Evolutionary conservation across 1,139 yeast genomes (phyloP).

Genomic region (Suhomyces bribrorum): DNA sequence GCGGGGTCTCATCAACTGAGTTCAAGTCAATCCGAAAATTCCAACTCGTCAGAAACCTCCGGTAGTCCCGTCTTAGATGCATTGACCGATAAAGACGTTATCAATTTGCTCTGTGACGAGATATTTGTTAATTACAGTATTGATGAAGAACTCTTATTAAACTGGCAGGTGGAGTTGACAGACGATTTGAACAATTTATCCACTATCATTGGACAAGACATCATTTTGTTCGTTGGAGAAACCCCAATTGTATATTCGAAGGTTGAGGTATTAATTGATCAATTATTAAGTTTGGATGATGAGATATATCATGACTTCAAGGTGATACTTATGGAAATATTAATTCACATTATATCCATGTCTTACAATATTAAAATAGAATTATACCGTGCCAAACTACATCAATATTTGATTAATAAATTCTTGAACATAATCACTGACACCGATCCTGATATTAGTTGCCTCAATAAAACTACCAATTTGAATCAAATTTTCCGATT

Average conservation of each 20-base stretch:
- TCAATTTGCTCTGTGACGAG: conserved; percentile 23
- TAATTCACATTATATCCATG: conserved; percentile 25
- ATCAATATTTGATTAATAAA: conserved; percentile 23
- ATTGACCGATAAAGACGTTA: conserved; percentile 11
- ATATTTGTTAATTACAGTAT: conserved; percentile 29
- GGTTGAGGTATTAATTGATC: conserved; percentile 18
- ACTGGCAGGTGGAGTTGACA: conserved; percentile 42
- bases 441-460: neutral
- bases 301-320: conserved; percentile 33
- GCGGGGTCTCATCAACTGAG: neutral
- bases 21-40: neutral
- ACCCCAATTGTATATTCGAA: conserved; percentile 3
- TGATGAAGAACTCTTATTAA: conserved; percentile 29
- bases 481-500: conserved; percentile 27
- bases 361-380: conserved; percentile 31
- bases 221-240: conserved; percentile 17
- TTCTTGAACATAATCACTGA: conserved; percentile 14
- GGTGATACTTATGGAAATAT: conserved; percentile 31
- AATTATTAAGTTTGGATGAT: conserved; percentile 24
- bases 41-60: neutral
- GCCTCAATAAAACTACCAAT: conserved; percentile 14
- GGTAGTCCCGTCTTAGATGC: neutral
- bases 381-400: conserved; percentile 22
- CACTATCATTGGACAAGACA: conserved; percentile 26
- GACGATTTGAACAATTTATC: conserved; percentile 22